phyloP scores from a whole-genome alignment of 73 alveolate genomes.

The Tetrahymena malaccensis region DNA sequence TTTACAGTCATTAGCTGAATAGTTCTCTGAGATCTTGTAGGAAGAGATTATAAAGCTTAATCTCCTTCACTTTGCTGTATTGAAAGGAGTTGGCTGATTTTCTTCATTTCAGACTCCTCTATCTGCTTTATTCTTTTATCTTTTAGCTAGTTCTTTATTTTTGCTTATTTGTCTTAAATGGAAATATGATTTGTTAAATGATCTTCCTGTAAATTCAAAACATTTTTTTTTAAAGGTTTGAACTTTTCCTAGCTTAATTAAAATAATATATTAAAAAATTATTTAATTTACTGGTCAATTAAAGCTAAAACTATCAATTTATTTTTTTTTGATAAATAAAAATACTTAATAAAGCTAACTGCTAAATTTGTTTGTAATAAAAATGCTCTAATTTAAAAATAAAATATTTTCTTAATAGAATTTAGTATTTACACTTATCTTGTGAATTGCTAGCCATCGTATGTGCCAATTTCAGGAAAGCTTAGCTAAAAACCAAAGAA shows the following conservation, averaged over 20 bases:
- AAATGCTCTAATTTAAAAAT: neutral
- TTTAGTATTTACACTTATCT: neutral
- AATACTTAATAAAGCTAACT: too few species aligned
- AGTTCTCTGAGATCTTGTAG: neutral
- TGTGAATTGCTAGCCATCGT: conserved; percentile 24
- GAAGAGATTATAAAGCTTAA: neutral
- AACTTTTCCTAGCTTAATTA: neutral
- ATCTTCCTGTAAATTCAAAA: neutral
- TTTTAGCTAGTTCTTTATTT: neutral
- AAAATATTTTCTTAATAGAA: neutral
- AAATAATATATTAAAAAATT: too few species aligned
- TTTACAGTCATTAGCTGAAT: neutral
- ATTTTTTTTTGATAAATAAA: too few species aligned
- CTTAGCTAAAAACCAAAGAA: conserved; percentile 17
- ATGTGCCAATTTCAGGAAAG: conserved; percentile 1
- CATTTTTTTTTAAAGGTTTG: neutral
- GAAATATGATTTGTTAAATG: neutral
- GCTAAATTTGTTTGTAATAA: neutral
- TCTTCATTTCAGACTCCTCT: neutral
- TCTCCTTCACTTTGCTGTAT: neutral
- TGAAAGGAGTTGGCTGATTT: neutral
- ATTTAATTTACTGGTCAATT: neutral
- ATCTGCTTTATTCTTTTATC: neutral
- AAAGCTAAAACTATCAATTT: neutral
- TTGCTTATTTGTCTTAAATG: neutral